Base-by-base conservation (phyloP, 768 basidiomycete species). In the Mycena amicta region DNA sequence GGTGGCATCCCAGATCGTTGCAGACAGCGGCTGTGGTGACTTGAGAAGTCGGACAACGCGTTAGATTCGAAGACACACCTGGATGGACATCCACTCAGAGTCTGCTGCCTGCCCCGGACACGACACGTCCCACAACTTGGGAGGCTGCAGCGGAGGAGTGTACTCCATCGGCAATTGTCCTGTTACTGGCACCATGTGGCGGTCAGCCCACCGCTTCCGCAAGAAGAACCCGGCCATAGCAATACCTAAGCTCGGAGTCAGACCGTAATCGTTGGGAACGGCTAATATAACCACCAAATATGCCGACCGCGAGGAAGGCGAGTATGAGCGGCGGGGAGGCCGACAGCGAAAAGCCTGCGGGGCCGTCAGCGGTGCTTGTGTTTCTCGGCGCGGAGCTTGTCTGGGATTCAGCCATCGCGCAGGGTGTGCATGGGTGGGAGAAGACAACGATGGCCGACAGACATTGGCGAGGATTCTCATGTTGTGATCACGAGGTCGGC, bases 241-340 rank as follows among this genome's bases (percentile, higher is more conserved):
- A n/a, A 76, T 68, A 20, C n/a, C n/a, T n/a, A n/a, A n/a, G n/a
- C n/a, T n/a, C n/a, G n/a, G n/a, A n/a, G n/a, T n/a, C n/a, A n/a
- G n/a, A n/a, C n/a, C n/a, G n/a, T n/a, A n/a, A n/a, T n/a, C n/a
- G n/a, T n/a, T n/a, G n/a, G n/a, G n/a, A n/a, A n/a, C n/a, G n/a
- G n/a, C n/a, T n/a, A n/a, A n/a, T n/a, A n/a, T n/a, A n/a, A n/a
- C n/a, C n/a, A n/a, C 72, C 69, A 61, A 87, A 83, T 18, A 88
- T 64, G 3, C 82, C 83, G 27, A 85, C 77, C n/a, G 82, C 80
- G 25, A 88, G 71, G 65, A 86, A 83, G 2, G 81, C 83, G 33
- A 87, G 75, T 46, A 88, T 81, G 61, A 87, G 74, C 5, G 83
- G 82, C 0, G 83, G 81, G 0, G 83, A 83, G 12, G 72, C 74